phyloP scores from a whole-genome alignment of 371 early-diverging fungal species.

The Mortierella sp. region DNA sequence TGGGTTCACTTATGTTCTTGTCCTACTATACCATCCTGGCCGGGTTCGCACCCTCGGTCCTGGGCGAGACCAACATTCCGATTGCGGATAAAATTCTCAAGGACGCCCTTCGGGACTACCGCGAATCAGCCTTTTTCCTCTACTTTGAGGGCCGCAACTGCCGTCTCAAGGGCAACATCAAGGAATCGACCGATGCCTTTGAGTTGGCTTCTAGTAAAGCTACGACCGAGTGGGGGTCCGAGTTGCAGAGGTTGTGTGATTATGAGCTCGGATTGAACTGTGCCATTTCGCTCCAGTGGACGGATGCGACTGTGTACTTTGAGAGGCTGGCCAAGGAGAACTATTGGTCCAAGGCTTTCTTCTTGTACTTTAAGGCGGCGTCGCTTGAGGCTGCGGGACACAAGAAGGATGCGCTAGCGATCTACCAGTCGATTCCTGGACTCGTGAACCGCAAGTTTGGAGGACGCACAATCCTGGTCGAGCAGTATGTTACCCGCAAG shows the following conservation, averaged over 20 bases:
- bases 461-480: constrained; percentile 68
- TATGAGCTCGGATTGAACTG: constrained; percentile 75
- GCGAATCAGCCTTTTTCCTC: constrained; percentile 72
- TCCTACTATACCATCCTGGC: constrained; percentile 66
- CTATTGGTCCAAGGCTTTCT: constrained; percentile 75
- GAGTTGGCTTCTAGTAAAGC: constrained; percentile 66
- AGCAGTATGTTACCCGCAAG: constrained; percentile 67
- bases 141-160: constrained; percentile 70
- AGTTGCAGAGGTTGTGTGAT: constrained; percentile 68
- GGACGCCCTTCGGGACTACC: constrained; percentile 67
- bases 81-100: constrained; percentile 70
- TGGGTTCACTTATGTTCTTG: constrained; percentile 70
- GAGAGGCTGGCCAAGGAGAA: constrained; percentile 64
- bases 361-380: constrained; percentile 72
- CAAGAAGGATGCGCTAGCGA: constrained; percentile 63
- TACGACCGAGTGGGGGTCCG: constrained; percentile 67
- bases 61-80: constrained; percentile 50
- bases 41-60: constrained; percentile 59
- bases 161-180: constrained; percentile 64
- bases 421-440: constrained; percentile 66
- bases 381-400: constrained; percentile 67
- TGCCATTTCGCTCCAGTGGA: constrained; percentile 69
- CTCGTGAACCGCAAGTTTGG: constrained; percentile 66
- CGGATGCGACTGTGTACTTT: constrained; percentile 61
- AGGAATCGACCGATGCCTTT: constrained; percentile 69